Base-by-base conservation (phyloP, 352 stramenopile species). In the Globisporangium takayamanum region DNA sequence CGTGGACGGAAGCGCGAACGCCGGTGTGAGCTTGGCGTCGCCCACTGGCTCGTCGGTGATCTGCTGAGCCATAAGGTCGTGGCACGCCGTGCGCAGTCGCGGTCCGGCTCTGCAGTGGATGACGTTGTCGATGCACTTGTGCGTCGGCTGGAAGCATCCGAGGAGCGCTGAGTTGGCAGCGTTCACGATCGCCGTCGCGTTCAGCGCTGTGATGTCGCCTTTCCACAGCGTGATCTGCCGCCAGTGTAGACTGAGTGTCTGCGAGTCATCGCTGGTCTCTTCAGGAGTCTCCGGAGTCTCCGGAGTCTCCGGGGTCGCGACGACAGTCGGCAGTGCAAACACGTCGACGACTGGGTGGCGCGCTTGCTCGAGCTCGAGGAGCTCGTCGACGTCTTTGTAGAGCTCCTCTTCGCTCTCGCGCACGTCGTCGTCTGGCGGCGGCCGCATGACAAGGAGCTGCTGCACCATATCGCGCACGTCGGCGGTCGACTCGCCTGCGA, bases 51-150 rank as follows among this genome's bases (percentile, higher is more conserved):
- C 71, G 4, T 82, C 60, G 15, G 72, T 65, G 3, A 58, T 66
- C 7, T 86, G 63, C 3, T 50, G 57, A 42, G 49, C 55, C 69
- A 85, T 81, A 53, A 83, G 74, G 10, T 79, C 66, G 12, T 72
- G 53, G 48, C 82, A 92, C 20, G 73, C 77, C 0, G 70, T 58
- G 22, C 81, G 78, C 22, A 91, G 61, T 3, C 81, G 73, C 20
- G 77, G 78, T 1, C 77, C 79, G 0, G 78, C 73, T 53, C 73
- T 74, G 53, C 70, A 76, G 66, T 91, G 79, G 51, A 88, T 89
- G 37, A 87, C 70, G 33, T 89, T 89, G 67, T 92, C 78, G 50
- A 88, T 88, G 52, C 79, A 92, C 41, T 72, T 77, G 56, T 89
- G 79, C 4, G 73, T 70, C 25, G 79, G 79, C 59, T 84, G 69